Evolutionary conservation across 2,329 filamentous ascomycete genomes (phyloP).

Genomic region (Penicillium sp.): DNA sequence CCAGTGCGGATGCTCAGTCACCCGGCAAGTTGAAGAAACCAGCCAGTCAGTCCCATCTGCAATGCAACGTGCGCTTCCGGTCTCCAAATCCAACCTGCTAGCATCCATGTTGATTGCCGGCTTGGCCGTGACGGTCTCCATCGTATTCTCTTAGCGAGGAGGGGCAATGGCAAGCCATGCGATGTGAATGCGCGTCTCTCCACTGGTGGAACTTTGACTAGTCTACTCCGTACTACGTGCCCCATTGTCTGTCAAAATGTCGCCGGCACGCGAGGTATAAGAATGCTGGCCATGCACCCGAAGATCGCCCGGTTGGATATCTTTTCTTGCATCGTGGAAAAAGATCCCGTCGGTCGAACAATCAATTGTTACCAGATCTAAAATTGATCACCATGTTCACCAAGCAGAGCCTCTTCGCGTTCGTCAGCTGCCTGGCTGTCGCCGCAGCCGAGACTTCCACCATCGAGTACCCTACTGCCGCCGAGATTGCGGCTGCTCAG

Average conservation of each 20-base stretch:
- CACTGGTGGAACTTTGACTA: background rate
- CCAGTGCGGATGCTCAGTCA: background rate
- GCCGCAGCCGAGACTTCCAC: conserved; percentile 34
- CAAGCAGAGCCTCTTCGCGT: conserved; percentile 55
- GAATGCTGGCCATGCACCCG: conserved; percentile 16
- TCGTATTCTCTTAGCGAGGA: conserved; percentile 13
- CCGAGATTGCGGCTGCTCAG: conserved; percentile 37
- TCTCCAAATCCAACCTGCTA: background rate
- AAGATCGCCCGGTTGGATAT: conserved; percentile 8
- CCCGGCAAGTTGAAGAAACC: background rate
- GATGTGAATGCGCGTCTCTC: conserved; percentile 2
- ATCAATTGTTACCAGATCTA: background rate
- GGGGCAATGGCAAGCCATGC: background rate
- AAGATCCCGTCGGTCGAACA: background rate
- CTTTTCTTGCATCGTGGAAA: conserved; percentile 10
- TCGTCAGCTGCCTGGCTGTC: conserved; percentile 30
- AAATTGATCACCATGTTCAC: conserved; percentile 45
- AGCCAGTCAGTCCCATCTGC: conserved; percentile 20
- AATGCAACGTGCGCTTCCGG: conserved; percentile 3
- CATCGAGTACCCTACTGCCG: conserved; percentile 31
- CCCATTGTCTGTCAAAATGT: background rate
- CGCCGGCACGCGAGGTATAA: conserved; percentile 18
- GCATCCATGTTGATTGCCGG: background rate
- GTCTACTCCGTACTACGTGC: background rate
- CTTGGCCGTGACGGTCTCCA: background rate